phyloP scores from a whole-genome alignment of 2,329 filamentous ascomycete genomes.

The Stromatinia cepivora region DNA sequence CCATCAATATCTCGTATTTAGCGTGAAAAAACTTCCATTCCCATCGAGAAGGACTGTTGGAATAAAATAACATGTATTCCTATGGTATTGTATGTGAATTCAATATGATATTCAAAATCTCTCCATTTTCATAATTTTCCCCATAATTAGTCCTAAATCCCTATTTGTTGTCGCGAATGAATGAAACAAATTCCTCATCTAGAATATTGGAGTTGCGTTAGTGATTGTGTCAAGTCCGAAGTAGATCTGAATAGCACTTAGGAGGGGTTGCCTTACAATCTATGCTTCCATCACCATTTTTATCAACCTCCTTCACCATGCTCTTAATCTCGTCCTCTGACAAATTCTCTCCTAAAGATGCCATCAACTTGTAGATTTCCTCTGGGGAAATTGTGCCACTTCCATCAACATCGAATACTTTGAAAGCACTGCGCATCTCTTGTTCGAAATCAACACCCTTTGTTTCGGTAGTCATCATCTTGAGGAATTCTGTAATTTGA shows the following conservation, averaged over 20 bases:
- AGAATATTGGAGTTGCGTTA: not conserved
- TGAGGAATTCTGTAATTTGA: slow-evolving; percentile 57
- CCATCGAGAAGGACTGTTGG: not conserved
- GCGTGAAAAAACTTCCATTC: not conserved
- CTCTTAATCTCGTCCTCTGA: slow-evolving; percentile 64
- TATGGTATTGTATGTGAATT: not conserved
- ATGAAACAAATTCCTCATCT: slow-evolving; percentile 30
- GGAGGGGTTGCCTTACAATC: slow-evolving; percentile 48
- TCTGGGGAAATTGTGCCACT: slow-evolving; percentile 64
- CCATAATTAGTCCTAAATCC: slow-evolving; percentile 1
- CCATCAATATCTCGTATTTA: not conserved
- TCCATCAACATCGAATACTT: slow-evolving; percentile 65
- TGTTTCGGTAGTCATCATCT: slow-evolving; percentile 65
- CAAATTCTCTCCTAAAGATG: slow-evolving; percentile 63
- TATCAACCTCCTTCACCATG: slow-evolving; percentile 65
- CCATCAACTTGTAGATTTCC: slow-evolving; percentile 64
- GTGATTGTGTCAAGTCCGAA: not conserved
- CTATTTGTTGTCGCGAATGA: slow-evolving; percentile 27
- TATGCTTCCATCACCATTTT: slow-evolving; percentile 63
- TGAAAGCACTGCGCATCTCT: slow-evolving; percentile 65
- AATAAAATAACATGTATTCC: slow-evolving; percentile 2
- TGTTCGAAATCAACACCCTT: slow-evolving; percentile 62
- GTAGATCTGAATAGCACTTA: not conserved
- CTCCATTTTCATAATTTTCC: not conserved
- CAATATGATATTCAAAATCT: slow-evolving; percentile 5